A percentile compares a stretch with the other conserved stretches of the same genome.
These are phyloP conservation scores for Aspergillus ochraceus DNA, from an alignment of 2,329 filamentous ascomycete species.

Conservation along the genomic window DNA sequence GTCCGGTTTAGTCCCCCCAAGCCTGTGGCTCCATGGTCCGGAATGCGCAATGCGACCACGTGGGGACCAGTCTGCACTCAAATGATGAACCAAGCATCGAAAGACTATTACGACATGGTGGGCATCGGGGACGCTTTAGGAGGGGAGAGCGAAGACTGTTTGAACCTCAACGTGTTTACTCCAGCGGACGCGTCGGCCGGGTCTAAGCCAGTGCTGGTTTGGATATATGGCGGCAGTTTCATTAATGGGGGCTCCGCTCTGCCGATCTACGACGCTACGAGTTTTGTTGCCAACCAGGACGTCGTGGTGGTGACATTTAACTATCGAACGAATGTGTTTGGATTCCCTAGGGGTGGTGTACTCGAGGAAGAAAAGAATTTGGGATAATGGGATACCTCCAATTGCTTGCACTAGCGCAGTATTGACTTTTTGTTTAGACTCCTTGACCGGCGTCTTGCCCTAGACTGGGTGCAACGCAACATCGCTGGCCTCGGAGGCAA, in stretches of 20 bases:
- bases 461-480: slow-evolving; percentile 29
- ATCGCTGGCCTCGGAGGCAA: slow-evolving; percentile 33
- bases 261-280: slow-evolving; percentile 27
- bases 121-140: background rate
- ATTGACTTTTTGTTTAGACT: background rate
- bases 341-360: slow-evolving; percentile 39
- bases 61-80: slow-evolving; percentile 31
- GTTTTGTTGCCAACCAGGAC: slow-evolving; percentile 30
- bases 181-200: slow-evolving; percentile 9
- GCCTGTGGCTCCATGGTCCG: slow-evolving; percentile 18
- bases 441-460: slow-evolving; percentile 20
- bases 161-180: slow-evolving; percentile 33
- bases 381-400: slow-evolving; percentile 4
- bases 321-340: slow-evolving; percentile 41
- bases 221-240: slow-evolving; percentile 29
- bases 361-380: slow-evolving; percentile 26
- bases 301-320: slow-evolving; percentile 32
- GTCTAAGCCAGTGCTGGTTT: slow-evolving; percentile 29
- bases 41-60: slow-evolving; percentile 21
- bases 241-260: slow-evolving; percentile 22
- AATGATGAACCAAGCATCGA: slow-evolving; percentile 19
- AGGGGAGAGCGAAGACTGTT: slow-evolving; percentile 34
- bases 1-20: slow-evolving; percentile 27
- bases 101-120: background rate
- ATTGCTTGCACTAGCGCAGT: background rate